These are phyloP conservation scores for Erysimum cheiranthoides DNA, from an alignment of 345 rosid genomes.

Conservation along the genomic window DNA sequence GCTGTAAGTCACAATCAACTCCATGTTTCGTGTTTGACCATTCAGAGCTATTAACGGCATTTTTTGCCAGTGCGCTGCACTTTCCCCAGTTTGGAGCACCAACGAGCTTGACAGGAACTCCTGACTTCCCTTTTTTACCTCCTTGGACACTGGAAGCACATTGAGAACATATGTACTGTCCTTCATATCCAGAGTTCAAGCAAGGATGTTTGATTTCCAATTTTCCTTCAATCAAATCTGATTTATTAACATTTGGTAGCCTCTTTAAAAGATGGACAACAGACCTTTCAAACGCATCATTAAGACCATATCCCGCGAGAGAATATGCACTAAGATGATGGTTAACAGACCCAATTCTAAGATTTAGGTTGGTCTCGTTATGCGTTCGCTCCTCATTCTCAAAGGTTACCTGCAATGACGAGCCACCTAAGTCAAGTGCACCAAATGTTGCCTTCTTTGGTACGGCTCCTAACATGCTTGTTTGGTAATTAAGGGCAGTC, in stretches of 20 bases:
- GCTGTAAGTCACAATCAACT: slow-evolving; percentile 86
- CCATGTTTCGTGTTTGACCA: slow-evolving; percentile 75
- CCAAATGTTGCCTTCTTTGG: slow-evolving; percentile 89
- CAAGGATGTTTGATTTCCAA: slow-evolving; percentile 90
- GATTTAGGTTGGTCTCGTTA: slow-evolving; percentile 67
- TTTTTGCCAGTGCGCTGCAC: slow-evolving; percentile 81
- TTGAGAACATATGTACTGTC: slow-evolving; percentile 69
- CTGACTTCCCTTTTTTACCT: slow-evolving; percentile 65
- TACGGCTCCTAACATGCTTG: slow-evolving; percentile 62
- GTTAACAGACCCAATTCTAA: slow-evolving; percentile 75
- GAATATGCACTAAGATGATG: slow-evolving; percentile 97
- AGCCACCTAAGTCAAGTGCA: slow-evolving; percentile 97
- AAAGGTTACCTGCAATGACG: slow-evolving; percentile 97
- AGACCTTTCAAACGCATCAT: slow-evolving; percentile 95
- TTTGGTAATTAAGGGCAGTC: slow-evolving; percentile 90
- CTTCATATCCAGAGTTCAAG: slow-evolving; percentile 82
- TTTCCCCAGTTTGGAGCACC: slow-evolving; percentile 92
- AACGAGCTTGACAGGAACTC: slow-evolving; percentile 65
- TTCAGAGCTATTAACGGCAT: slow-evolving; percentile 83
- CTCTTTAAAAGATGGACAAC: slow-evolving; percentile 65
- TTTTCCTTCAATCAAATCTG: slow-evolving; percentile 59
- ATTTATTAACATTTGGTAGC: slow-evolving; percentile 51
- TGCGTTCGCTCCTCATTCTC: slow-evolving; percentile 68
- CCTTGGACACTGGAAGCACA: slow-evolving; percentile 61
- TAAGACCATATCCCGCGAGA: slow-evolving; percentile 95